Evolutionary conservation across 306 rosid genomes (phyloP), one percentile per base, ranked within the genome.

Genomic region (Herpetospermum pedunculosum): DNA sequence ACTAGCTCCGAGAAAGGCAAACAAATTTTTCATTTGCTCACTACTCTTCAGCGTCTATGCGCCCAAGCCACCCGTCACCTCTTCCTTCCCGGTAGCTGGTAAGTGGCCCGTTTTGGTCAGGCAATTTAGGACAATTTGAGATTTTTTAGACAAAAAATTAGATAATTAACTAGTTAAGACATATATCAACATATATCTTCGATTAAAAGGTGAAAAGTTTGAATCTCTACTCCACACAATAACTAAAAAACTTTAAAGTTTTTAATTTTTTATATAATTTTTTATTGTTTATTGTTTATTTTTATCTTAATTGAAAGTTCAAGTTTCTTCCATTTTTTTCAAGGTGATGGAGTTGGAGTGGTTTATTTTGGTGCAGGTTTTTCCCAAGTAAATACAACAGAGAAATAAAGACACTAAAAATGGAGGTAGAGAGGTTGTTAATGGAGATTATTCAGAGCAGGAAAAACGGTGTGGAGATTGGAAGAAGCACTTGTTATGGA

Each of bases 61-160:
- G 96, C 99, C 30, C 92, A 95, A 85, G 96, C 99, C 13, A 91
- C 88, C 77, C 87, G 91, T 13, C 91, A 84, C 71, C 85, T 91
- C 5, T 95, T 92, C 77, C 70, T 91, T 8, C 99, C 99, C 8
- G 99, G 99, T 25, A 95, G 99, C 85, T 83, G 99, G 97, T 93
- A n/a, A n/a, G n/a, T n/a, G n/a, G n/a, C n/a, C n/a, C n/a, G n/a
- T n/a, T n/a, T n/a, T n/a, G n/a, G n/a, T n/a, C n/a, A n/a, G n/a
- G n/a, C n/a, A n/a, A n/a, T n/a, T n/a, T n/a, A n/a, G n/a, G n/a
- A n/a, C n/a, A n/a, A n/a, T n/a, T n/a, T n/a, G n/a, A n/a, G n/a
- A n/a, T n/a, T n/a, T n/a, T n/a, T n/a, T n/a, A n/a, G n/a, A n/a
- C n/a, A n/a, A n/a, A n/a, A n/a, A n/a, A n/a, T n/a, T n/a, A n/a